Conservation (phyloP, 2,329 filamentous ascomycete species). For the Aspergillus tamarii region DNA sequence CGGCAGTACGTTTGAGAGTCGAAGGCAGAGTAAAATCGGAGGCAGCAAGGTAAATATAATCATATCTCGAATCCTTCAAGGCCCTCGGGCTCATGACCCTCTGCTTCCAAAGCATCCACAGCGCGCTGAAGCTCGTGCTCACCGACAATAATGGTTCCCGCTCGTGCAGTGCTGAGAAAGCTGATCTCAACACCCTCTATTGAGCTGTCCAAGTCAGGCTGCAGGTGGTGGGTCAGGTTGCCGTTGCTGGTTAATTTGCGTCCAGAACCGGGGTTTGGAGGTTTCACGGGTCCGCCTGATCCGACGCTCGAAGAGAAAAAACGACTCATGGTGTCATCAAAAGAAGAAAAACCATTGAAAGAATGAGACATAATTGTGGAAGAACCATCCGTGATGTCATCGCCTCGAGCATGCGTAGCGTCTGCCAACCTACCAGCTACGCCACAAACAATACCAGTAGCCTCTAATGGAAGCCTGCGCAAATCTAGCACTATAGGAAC, state of each 20-base stretch:
- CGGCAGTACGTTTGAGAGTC: not conserved
- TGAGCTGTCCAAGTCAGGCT: conserved; percentile 34
- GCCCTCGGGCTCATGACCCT: conserved; percentile 29
- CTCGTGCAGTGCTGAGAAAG: conserved; percentile 85
- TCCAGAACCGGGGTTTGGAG: conserved; percentile 15
- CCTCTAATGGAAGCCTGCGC: conserved; percentile 77
- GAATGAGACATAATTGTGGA: conserved; percentile 22
- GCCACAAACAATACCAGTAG: conserved; percentile 92
- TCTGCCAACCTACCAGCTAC: conserved; percentile 82
- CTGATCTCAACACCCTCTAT: conserved; percentile 71
- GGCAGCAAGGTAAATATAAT: not conserved
- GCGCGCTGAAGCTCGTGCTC: conserved; percentile 74
- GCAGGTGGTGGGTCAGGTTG: conserved; percentile 32
- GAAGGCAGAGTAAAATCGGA: no score
- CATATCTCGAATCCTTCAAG: conserved; percentile 33
- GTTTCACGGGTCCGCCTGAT: conserved; percentile 18
- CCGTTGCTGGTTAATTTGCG: conserved; percentile 9
- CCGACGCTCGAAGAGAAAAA: conserved; percentile 18
- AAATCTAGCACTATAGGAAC: conserved; percentile 90
- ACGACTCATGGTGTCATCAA: conserved; percentile 18
- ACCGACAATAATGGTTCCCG: conserved; percentile 85
- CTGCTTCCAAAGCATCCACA: conserved; percentile 65
- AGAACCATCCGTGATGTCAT: conserved; percentile 25
- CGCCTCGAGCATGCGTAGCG: conserved; percentile 59
- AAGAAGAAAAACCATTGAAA: conserved; percentile 19